These are phyloP conservation scores for Starmerella stellata DNA, from an alignment of 805 yeast genomes.

Conservation along the genomic window DNA sequence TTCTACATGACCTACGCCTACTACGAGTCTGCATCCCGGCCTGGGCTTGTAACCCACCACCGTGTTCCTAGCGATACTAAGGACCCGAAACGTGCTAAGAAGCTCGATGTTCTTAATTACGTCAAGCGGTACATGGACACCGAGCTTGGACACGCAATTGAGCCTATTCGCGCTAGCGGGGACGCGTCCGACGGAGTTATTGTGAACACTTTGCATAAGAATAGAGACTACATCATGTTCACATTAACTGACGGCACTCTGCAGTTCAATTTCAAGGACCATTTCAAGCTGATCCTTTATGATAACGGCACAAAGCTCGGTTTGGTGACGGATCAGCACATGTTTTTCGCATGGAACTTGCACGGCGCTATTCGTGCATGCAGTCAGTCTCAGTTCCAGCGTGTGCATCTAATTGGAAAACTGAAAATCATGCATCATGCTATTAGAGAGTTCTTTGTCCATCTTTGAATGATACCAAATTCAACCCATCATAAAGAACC, in stretches of 20 bases:
- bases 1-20: constrained; percentile 34
- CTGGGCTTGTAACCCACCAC: constrained; percentile 15
- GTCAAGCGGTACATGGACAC: constrained; percentile 86
- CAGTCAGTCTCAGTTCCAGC: constrained; percentile 9
- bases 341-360: constrained; percentile 12
- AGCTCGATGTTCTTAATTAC: constrained; percentile 69
- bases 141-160: constrained; percentile 44
- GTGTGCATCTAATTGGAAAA: constrained; percentile 7
- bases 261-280: constrained; percentile 92
- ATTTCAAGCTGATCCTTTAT: constrained; percentile 68
- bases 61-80: constrained; percentile 28
- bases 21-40: constrained; percentile 37
- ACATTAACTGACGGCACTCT: constrained; percentile 80
- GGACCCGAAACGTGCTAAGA: constrained; percentile 27
- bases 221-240: constrained; percentile 70
- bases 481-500: too few species aligned
- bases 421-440: constrained; percentile 7
- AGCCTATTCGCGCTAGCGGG: constrained; percentile 36
- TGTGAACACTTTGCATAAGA: constrained; percentile 66
- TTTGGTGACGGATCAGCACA: constrained; percentile 34
- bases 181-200: constrained; percentile 29
- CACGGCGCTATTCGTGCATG: constrained; percentile 8
- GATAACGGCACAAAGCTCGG: constrained; percentile 60
- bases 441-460: constrained; percentile 4
- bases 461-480: too few species aligned